Conservation (phyloP, 176 grass and related monocot species). For the Dactylis glomerata region DNA sequence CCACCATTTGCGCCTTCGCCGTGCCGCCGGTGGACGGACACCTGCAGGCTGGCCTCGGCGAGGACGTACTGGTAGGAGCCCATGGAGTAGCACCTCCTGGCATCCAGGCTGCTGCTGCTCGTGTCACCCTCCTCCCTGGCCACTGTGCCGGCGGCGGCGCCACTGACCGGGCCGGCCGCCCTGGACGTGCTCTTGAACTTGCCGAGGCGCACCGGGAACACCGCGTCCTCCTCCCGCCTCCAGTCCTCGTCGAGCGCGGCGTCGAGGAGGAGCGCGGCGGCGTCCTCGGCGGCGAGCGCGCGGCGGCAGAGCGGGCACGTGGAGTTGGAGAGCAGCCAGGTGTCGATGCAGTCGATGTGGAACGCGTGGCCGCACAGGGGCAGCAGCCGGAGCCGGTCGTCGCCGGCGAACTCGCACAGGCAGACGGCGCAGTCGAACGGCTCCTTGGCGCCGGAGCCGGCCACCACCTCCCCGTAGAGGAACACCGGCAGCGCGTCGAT, state of each 20-base stretch:
- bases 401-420: conserved; percentile 80
- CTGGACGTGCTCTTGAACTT: conserved; percentile 73
- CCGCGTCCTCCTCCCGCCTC: conserved; percentile 39
- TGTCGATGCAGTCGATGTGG: conserved; percentile 91
- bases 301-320: conserved; percentile 90
- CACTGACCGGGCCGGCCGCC: conserved; percentile 10
- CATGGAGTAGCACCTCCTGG: conserved; percentile 89
- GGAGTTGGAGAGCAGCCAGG: conserved; percentile 97
- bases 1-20: conserved; percentile 20
- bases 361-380: conserved; percentile 92
- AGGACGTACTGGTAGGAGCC: conserved; percentile 92
- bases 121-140: conserved; percentile 59
- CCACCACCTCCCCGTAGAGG: conserved; percentile 80
- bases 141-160: background rate
- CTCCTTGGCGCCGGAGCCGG: conserved; percentile 55
- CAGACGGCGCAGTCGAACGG: conserved; percentile 96
- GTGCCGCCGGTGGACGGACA: conserved; percentile 55
- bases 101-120: conserved; percentile 82
- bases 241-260: conserved; percentile 47
- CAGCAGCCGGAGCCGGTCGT: conserved; percentile 84
- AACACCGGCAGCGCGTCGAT: conserved; percentile 96
- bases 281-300: conserved; percentile 54
- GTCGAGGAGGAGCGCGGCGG: conserved; percentile 36
- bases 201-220: conserved; percentile 80
- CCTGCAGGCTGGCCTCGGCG: conserved; percentile 68